These are phyloP conservation scores for Inonotus hispidus DNA, from an alignment of 1,284 basidiomycete species.

Conservation along the genomic window DNA sequence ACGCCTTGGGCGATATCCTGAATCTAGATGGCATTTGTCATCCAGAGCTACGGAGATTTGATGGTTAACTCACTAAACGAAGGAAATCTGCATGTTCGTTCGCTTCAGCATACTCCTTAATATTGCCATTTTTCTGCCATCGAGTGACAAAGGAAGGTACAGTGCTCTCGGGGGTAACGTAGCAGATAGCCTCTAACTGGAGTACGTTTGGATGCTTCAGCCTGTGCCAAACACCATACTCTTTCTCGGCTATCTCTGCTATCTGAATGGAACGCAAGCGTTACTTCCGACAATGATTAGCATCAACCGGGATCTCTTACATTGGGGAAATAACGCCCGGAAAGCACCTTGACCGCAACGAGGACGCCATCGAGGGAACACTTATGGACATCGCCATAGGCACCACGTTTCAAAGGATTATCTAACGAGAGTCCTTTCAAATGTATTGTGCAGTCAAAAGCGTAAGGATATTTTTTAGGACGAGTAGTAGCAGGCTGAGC, in stretches of 20 bases:
- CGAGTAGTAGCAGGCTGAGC: background rate
- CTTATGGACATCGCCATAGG: background rate
- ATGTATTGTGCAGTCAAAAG: background rate
- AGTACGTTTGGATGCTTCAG: constrained; percentile 12
- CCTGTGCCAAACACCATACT: constrained; percentile 5
- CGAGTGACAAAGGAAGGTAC: constrained; percentile 1
- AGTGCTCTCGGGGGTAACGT: background rate
- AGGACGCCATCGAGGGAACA: background rate
- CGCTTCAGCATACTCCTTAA: background rate
- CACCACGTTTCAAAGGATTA: background rate
- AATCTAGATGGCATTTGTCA: background rate
- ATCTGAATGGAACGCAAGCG: too few species aligned
- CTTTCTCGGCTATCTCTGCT: background rate
- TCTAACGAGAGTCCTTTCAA: background rate
- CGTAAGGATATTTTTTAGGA: background rate
- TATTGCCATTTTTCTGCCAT: constrained; percentile 6
- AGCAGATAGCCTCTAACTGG: constrained; percentile 4
- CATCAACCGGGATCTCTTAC: background rate
- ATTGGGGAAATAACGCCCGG: background rate
- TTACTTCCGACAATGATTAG: too few species aligned
- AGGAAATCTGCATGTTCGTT: background rate
- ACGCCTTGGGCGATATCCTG: background rate
- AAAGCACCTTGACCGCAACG: background rate
- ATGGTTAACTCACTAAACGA: background rate
- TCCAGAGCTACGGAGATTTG: background rate